A percentile compares a stretch with the other conserved stretches of the same genome.
Conservation (phyloP, 2,329 filamentous ascomycete species). For the Didymella arachidicola region DNA sequence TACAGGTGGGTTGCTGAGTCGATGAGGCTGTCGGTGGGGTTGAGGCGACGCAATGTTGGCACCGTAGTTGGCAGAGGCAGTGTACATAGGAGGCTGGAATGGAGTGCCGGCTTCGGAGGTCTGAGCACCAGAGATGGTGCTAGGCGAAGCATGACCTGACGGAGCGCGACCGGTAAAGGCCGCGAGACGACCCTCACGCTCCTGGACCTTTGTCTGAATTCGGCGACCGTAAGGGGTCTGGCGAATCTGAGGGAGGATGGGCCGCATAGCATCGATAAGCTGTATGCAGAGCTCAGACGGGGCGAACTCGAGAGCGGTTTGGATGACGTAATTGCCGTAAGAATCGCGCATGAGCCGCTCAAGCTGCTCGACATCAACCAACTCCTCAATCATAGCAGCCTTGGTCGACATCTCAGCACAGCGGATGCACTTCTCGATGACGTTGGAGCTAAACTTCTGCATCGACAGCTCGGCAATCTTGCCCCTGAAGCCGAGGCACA, state of each 20-base stretch:
- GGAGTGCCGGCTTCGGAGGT: conserved; percentile 31
- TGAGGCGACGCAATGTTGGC: conserved; percentile 47
- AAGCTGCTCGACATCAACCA: conserved; percentile 76
- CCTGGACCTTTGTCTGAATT: conserved; percentile 85
- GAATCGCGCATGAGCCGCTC: conserved; percentile 89
- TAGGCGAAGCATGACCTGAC: conserved; percentile 43
- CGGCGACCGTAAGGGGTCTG: conserved; percentile 94
- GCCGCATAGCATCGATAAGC: conserved; percentile 84
- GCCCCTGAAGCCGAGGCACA: conserved; percentile 81
- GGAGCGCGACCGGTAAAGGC: conserved; percentile 42
- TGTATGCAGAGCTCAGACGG: conserved; percentile 52
- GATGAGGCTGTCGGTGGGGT: conserved; percentile 48
- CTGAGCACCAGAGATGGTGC: conserved; percentile 33
- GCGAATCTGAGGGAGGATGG: conserved; percentile 82
- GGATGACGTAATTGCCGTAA: conserved; percentile 97
- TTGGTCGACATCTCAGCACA: conserved; percentile 78
- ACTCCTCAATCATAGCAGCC: conserved; percentile 84
- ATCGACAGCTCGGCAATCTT: conserved; percentile 78
- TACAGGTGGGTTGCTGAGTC: conserved; percentile 49
- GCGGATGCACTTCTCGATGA: conserved; percentile 91
- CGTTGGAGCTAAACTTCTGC: conserved; percentile 99
- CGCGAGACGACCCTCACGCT: conserved; percentile 56
- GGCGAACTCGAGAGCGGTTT: conserved; percentile 72
- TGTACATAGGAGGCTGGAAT: conserved; percentile 47
- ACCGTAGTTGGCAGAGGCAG: conserved; percentile 46